These are phyloP conservation scores for Wickerhamiella qilinensis DNA, from an alignment of 805 yeast species.

Conservation along the genomic window DNA sequence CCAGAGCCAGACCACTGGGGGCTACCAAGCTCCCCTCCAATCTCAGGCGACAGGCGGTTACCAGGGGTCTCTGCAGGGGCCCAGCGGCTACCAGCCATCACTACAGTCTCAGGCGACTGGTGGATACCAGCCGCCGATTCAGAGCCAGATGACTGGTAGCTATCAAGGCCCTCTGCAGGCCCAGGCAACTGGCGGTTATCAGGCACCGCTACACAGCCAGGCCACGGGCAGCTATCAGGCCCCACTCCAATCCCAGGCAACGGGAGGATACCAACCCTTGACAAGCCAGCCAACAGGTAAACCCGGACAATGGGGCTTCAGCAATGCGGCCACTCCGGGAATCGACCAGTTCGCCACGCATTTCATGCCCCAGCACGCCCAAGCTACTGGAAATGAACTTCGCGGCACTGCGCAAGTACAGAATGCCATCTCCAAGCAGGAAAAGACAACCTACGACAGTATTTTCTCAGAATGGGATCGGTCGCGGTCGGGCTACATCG, in stretches of 20 bases:
- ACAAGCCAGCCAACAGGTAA: constrained; percentile 37
- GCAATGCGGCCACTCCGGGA: constrained; percentile 57
- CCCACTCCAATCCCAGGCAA: constrained; percentile 16
- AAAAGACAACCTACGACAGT: constrained; percentile 69
- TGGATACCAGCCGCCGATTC: constrained; percentile 3
- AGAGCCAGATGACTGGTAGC: constrained; percentile 13
- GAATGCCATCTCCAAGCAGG: constrained; percentile 78
- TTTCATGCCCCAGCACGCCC: constrained; percentile 37
- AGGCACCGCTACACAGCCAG: constrained; percentile 11
- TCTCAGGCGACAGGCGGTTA: constrained; percentile 17
- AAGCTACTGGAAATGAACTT: constrained; percentile 7
- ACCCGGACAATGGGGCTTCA: constrained; percentile 74
- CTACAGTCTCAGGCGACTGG: constrained; percentile 17
- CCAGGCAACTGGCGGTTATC: constrained; percentile 8
- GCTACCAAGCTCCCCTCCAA: constrained; percentile 7
- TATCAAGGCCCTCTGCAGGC: constrained; percentile 6
- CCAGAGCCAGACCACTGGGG: constrained; percentile 14
- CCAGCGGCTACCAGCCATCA: constrained; percentile 25
- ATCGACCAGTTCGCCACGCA: constrained; percentile 48
- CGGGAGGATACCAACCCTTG: constrained; percentile 20
- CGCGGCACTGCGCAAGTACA: constrained; percentile 39
- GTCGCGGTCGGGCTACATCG: constrained; percentile 46
- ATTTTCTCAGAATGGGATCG: constrained; percentile 83
- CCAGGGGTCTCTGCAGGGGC: constrained; percentile 24
- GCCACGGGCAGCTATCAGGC: constrained; percentile 10